Evolutionary conservation across 805 yeast genomes (phyloP), one percentile per base, ranked within the genome.

Genomic region (Kodamaea laetipori): DNA sequence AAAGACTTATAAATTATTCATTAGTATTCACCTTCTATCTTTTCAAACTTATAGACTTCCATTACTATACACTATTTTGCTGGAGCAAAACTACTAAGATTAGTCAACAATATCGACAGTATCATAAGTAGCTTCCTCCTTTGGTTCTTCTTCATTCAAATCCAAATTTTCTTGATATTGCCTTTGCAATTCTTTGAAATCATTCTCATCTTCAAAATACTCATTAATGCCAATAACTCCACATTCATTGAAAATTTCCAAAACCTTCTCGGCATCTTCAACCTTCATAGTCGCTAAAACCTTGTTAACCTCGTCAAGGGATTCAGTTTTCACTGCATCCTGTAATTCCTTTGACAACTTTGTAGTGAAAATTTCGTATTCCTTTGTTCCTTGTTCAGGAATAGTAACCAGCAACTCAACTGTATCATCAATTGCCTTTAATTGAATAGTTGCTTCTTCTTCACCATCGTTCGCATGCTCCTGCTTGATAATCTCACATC

Each of bases 221-320:
- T 85, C 95, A 53, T 82, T 86, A 30, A 92, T 81, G 26, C 92
- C 89, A 56, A 92, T 82, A 24, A 89, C 90, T 8, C 87, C 90
- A 56, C 90, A 84, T 55, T 83, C 80, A 53, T 88, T 84, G 57
- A 92, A 82, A 39, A 80, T 61, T 48, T 82, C 90, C 52, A 92
- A 75, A 6, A 86, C 73, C 6, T 66, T 61, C 60, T 92, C 98
- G 4, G 97, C 97, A 30, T 87, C 90, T 8, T 75, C 85, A 3
- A 90, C 71, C 16, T 80, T 72, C 76, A 86, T 76, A 6, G 72
- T 69, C 1, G 84, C 92, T 61, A 92, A 87, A 1, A 87, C 92
- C 52, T 80, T 76, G 67, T 92, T 92, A 44, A 92, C 89, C 48
- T 78, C 83, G 51, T 87, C 96, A 43, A 92, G 71, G 6, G 78